Evolutionary conservation across 1,284 basidiomycete species (phyloP), one percentile per base, ranked within the genome.

Genomic region (Moesziomyces antarcticus): DNA sequence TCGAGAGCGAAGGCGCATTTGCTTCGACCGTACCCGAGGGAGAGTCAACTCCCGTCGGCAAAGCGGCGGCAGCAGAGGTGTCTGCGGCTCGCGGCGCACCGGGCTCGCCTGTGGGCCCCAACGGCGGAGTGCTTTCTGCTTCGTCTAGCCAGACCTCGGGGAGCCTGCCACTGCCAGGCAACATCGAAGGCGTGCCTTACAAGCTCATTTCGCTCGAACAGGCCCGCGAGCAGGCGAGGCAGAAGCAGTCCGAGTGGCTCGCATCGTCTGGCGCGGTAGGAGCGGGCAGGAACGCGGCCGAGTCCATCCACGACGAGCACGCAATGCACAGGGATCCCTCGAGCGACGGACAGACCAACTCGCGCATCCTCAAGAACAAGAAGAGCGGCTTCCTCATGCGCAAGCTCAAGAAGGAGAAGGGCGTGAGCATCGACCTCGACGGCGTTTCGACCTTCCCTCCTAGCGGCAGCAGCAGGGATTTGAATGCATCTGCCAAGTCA

Each of bases 191-290:
- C 14, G 77, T 78, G 16, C 69, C 71, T 3, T 80, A 80, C 75
- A 79, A 79, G 61, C 75, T 80, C 47, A 80, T 80, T 55, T 75
- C 75, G 33, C 71, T 80, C 41, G 67, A 80, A 44, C 51, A 79
- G 48, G 75, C 76, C 7, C 69, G 78, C 14, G 66, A 73, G 51
- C 68, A 76, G 50, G 65, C 67, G 14, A 59, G 70, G 18, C 63
- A 62, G 56, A 73, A 67, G 48, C 70, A 73, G 50, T 63, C 63
- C 30, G 70, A 73, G 48, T 73, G 70, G 70, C 57, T 73, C 11
- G 64, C 70, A 20, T 44, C 70, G 18, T 56, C 70, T 1, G 58
- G 64, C 11, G 50, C 46, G 8, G 16, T 37, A 2, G n/a, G 44
- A 16, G 33, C 47, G 13, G 21, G 45, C 3, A 53, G 6, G 22